phyloP scores from a whole-genome alignment of 306 rosid genomes.

The Alnus glutinosa region DNA sequence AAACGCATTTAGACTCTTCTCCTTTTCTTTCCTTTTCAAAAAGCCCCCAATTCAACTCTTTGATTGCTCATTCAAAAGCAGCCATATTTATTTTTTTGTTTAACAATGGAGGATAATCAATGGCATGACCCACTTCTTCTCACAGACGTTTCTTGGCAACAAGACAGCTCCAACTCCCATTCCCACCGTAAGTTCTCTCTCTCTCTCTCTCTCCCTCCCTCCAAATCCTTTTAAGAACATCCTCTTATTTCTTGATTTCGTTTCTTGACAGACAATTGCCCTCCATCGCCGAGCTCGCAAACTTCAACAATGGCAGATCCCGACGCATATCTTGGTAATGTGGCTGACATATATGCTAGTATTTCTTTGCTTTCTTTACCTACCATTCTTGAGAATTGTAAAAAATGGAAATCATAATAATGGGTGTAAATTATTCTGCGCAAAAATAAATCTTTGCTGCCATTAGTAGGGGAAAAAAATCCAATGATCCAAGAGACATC shows the following conservation, averaged over 20 bases:
- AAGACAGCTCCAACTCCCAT: conserved; percentile 19
- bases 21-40: conserved; percentile 23
- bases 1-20: conserved; percentile 21
- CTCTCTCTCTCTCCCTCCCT: neutral
- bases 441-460: conserved; percentile 29
- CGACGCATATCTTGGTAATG: conserved; percentile 26
- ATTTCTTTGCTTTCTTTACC: conserved; percentile 16
- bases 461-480: conserved; percentile 4
- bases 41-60: neutral
- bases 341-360: conserved; percentile 21
- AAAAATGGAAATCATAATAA: neutral
- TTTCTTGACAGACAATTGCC: conserved; percentile 32
- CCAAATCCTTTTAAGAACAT: conserved; percentile 1
- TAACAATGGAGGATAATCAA: conserved; percentile 54
- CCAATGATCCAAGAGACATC: conserved; percentile 38
- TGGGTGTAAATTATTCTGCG: neutral
- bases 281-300: conserved; percentile 35
- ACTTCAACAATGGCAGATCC: conserved; percentile 47
- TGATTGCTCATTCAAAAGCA: conserved; percentile 34
- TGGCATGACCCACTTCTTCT: conserved; percentile 68
- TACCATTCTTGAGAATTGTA: conserved; percentile 24
- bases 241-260: conserved; percentile 24
- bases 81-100: conserved; percentile 9
- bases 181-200: conserved; percentile 39
- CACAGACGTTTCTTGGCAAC: conserved; percentile 49